Base-by-base conservation (phyloP, 805 yeast species). In the Komagataella ulmi region DNA sequence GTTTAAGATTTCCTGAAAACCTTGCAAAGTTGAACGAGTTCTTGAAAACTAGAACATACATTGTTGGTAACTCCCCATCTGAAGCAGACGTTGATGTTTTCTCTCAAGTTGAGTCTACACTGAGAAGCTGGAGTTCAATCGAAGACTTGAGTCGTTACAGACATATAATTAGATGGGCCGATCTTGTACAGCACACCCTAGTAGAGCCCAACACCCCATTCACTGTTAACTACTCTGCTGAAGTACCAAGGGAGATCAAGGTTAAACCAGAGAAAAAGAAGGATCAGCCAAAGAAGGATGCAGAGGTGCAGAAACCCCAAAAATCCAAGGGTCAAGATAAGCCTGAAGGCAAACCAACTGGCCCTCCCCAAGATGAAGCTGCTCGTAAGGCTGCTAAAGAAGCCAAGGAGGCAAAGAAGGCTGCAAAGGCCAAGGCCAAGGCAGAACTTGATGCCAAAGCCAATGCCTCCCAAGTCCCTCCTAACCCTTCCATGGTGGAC, bases 111-210 rank as follows among this genome's bases (percentile, higher is more conserved):
- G 71, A 80, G 60, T 85, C 89, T 49, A 55, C 79, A 45, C 79
- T 85, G 45, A 70, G 72, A 51, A 68, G 73, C 54, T 78, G 87
- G 77, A 68, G 76, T 21, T 64, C 78, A 8, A 59, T 65, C 47
- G 81, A 77, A 43, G 78, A 81, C 45, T 68, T 81, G 57, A 80
- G 83, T 49, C 67, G 74, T 49, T 72, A 73, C 65, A 85, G 97
- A 76, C 97, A 91, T 68, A 74, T 91, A 54, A 69, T 88, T 55
- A 85, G 99, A 76, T 93, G 98, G 98, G 79, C 80, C 21, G 97
- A 90, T 61, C 77, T 87, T 59, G 69, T 93, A 54, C 98, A 93
- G 71, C 79, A 82, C 61, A 70, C 81, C 40, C 66, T 80, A 56
- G 73, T 76, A 49, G 60, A 60, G 14, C 58, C 61, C 17, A 74